Percentiles rank a stretch among this genome's conserved stretches.
These are phyloP conservation scores for Sanghuangporus baumii DNA, from an alignment of 1,284 basidiomycete genomes.

Conservation along the genomic window DNA sequence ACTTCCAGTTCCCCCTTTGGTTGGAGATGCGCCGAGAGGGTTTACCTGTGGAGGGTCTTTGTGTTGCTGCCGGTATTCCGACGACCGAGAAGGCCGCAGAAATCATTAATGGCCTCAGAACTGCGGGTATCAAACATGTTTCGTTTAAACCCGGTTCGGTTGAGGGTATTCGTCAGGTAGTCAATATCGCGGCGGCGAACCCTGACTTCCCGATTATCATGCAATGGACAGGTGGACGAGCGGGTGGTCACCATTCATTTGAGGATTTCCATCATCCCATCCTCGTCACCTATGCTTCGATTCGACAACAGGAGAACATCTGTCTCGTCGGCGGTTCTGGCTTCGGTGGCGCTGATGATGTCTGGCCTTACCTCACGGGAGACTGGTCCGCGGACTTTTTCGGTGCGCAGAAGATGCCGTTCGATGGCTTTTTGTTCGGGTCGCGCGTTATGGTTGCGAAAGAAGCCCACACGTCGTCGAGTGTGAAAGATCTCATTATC, in stretches of 20 bases:
- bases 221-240: conserved; percentile 98
- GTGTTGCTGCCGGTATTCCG: conserved; percentile 94
- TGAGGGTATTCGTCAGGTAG: conserved; percentile 94
- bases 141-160: conserved; percentile 97
- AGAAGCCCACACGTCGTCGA: conserved; percentile 92
- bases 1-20: conserved; percentile 96
- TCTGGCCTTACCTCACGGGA: conserved; percentile 96
- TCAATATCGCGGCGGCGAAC: conserved; percentile 93
- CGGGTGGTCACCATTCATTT: conserved; percentile 97
- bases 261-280: conserved; percentile 99
- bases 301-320: conserved; percentile 88
- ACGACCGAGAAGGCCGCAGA: conserved; percentile 91
- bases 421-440: conserved; percentile 95
- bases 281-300: conserved; percentile 83
- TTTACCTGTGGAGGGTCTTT: conserved; percentile 94
- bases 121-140: conserved; percentile 88
- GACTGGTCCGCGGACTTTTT: conserved; percentile 88
- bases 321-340: conserved; percentile 93
- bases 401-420: conserved; percentile 94
- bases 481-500: conserved; percentile 96
- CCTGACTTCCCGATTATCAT: conserved; percentile 97
- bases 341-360: conserved; percentile 91
- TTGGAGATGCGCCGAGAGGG: conserved; percentile 96
- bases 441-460: conserved; percentile 98
- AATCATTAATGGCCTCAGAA: conserved; percentile 76